phyloP scores from a whole-genome alignment of 2,329 filamentous ascomycete genomes.

The Allantophomopsis lycopodina region DNA sequence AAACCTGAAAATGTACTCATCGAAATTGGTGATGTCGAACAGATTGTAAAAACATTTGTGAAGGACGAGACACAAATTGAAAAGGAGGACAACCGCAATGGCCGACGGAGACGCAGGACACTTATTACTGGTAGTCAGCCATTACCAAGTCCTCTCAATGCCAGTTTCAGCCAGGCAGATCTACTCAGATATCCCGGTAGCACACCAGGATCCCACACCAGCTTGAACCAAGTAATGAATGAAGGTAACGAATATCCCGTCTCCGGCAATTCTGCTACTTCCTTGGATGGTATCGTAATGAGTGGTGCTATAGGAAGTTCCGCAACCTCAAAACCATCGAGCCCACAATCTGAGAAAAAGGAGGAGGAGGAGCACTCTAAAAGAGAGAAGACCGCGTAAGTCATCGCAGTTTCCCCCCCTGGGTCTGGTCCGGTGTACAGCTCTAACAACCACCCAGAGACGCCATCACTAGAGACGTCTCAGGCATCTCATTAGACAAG shows the following conservation, averaged over 20 bases:
- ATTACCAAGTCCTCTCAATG: conserved; percentile 84
- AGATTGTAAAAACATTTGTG: conserved; percentile 93
- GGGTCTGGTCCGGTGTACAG: not conserved
- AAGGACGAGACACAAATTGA: conserved; percentile 58
- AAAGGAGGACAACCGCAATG: conserved; percentile 86
- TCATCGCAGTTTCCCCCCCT: conserved; percentile 9
- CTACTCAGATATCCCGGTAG: conserved; percentile 42
- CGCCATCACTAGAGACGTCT: conserved; percentile 82
- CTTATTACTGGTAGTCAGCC: conserved; percentile 96
- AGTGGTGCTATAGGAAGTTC: conserved; percentile 34
- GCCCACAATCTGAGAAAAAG: conserved; percentile 31
- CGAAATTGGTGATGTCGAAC: conserved; percentile 96
- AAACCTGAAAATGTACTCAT: conserved; percentile 98
- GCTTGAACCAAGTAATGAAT: conserved; percentile 72
- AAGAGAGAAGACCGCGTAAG: conserved; percentile 89
- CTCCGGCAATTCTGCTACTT: conserved; percentile 21
- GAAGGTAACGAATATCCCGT: conserved; percentile 48
- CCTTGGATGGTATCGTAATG: conserved; percentile 33
- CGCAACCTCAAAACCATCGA: conserved; percentile 20
- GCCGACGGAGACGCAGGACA: conserved; percentile 75
- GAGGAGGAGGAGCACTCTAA: conserved; percentile 60
- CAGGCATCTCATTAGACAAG: conserved; percentile 86
- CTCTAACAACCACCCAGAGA: conserved; percentile 40
- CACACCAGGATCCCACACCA: conserved; percentile 51
- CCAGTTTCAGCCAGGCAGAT: conserved; percentile 73